Conservation (phyloP, 2,329 filamentous ascomycete genomes). For the Colletotrichum higginsianum region DNA sequence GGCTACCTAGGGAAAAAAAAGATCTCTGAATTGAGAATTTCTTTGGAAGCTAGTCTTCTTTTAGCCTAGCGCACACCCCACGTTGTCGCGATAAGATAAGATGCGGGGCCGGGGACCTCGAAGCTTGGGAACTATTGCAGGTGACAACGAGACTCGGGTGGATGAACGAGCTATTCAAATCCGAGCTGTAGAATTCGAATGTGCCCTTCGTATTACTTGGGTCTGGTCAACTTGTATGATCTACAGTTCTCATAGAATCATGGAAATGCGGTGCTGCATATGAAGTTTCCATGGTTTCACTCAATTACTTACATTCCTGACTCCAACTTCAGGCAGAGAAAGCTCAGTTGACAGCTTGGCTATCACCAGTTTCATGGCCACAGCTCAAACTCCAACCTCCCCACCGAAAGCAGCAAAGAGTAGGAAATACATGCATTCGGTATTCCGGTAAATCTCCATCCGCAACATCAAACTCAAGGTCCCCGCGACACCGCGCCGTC, state of each 20-base stretch:
- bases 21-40: slow-evolving; percentile 42
- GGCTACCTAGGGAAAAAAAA: slow-evolving; percentile 23
- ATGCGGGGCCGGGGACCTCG: slow-evolving; percentile 28
- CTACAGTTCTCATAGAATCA: no score
- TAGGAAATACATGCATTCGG: not conserved
- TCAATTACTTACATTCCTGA: not conserved
- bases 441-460: not conserved
- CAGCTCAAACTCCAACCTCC: not conserved
- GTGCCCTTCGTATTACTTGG: no score
- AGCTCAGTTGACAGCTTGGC: not conserved
- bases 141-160: not conserved
- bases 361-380: not conserved
- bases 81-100: slow-evolving; percentile 38
- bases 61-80: slow-evolving; percentile 27
- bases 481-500: not conserved
- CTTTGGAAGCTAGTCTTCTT: slow-evolving; percentile 16
- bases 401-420: not conserved
- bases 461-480: not conserved
- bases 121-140: not conserved
- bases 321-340: not conserved
- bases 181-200: not conserved
- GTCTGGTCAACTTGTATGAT: not conserved
- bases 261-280: fast-evolving
- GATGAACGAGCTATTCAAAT: not conserved
- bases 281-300: not conserved